Evolutionary conservation across 2,329 filamentous ascomycete genomes (phyloP), one percentile per base, ranked within the genome.

Genomic region (Fonsecaea nubica): DNA sequence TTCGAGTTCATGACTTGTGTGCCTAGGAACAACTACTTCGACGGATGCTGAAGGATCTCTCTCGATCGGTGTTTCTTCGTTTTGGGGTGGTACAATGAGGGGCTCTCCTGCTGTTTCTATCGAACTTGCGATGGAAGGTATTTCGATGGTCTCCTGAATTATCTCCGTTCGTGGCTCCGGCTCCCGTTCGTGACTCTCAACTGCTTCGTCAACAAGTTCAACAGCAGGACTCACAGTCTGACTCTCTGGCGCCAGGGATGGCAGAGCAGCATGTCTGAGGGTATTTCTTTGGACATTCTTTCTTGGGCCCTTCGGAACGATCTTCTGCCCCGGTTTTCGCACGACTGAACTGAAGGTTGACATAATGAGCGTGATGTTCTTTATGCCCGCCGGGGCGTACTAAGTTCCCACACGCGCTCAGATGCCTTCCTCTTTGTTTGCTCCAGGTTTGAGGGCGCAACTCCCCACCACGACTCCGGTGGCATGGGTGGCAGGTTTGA

Each of bases 251-350:
- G 55, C 72, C 69, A 64, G 78, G 75, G 76, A 73, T 65, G 80
- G 76, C 63, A 80, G 79, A 69, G 82, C 81, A 68, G 83, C 80
- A 65, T 84, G 82, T 74, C 88, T 86, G 70, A 83, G 58, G 45
- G 32, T 30, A 36, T 64, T 60, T 57, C 69, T 70, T 38, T 62
- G 67, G 35, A 72, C 58, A 58, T 73, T 72, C 58, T 67, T 64
- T 40, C 69, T 62, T 1, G 71, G 81, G 38, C 86, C 86, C 80
- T 90, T 92, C 53, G 90, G 90, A 76, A 90, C 90, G 80, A 92
- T 92, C 79, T 91, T 90, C 80, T 91, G 91, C 77, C 89, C 84
- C 80, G 90, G 89, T 79, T 73, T 76, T 83, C 82, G 84, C 69
- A 86, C 84, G 50, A 81, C 83, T 62, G 84, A 86, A 72, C 82